Evolutionary conservation across 1,139 yeast species (phyloP), one percentile per base, ranked within the genome.

Genomic region (Yamadazyma diddensiae): DNA sequence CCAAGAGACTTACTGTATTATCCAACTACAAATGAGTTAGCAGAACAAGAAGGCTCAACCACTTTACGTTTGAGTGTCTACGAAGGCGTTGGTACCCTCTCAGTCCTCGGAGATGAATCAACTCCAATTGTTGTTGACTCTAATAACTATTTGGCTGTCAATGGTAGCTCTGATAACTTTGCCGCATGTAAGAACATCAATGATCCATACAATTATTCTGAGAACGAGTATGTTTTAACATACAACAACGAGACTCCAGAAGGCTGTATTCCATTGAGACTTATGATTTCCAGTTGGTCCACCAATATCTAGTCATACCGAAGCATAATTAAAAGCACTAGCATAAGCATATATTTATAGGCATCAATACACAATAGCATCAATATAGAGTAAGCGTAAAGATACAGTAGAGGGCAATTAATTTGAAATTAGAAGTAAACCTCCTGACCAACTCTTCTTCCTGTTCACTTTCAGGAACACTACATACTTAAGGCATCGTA

Each of bases 171-270:
- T 25, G 38, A 43, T 24, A 53, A 53, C 21, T 67, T 65, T 50
- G 65, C 50, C 42, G 76, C 70, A 25, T 59, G 65, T 42, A 58
- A 55, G 51, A 57, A 69, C 50, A 50, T 63, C 45, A 46, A 47
- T 22, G 77, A 71, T 46, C 73, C 73, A 19, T 65, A 68, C 56
- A 30, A 40, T n/a, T 62, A 58, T 53, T 65, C 75, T 20, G 29
- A 49, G 22, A 23, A 28, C 6, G 21, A 38, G 11, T 64, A 46
- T 38, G 62, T 55, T 28, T 50, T 63, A n/a, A 42, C 46, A 14
- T 43, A 38, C 38, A 38, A 34, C 22, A 27, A 24, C 13, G 41
- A 29, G 7, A 38, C 45, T 7, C 25, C 50, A 24, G 40, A 41
- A 5, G 57, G 45, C 25, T 53, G 57, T 34, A 35, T 45, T 28